phyloP scores from a whole-genome alignment of 2,329 filamentous ascomycete species.

The Calonectria henricotiae region DNA sequence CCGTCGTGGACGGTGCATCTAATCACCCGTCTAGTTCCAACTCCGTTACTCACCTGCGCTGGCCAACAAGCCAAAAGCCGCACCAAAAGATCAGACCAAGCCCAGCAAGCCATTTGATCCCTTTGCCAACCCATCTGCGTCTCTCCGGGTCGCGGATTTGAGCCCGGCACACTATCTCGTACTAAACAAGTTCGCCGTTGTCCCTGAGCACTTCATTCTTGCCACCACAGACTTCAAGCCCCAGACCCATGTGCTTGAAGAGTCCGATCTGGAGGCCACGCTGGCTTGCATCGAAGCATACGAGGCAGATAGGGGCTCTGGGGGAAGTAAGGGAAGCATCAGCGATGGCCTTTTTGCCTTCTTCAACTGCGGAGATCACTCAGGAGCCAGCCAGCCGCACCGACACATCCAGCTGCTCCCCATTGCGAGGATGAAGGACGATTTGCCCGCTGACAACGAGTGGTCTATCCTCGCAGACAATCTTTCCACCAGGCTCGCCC shows the following conservation, averaged over 20 bases:
- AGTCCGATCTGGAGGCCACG: conserved; percentile 73
- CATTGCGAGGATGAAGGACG: conserved; percentile 74
- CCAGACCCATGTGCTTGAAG: conserved; percentile 77
- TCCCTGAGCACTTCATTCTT: conserved; percentile 81
- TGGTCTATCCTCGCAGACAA: conserved; percentile 69
- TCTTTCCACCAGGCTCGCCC: conserved; percentile 55
- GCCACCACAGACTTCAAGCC: conserved; percentile 75
- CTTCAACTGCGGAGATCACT: conserved; percentile 80
- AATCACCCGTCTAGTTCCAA: conserved; percentile 73
- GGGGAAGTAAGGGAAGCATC: conserved; percentile 25
- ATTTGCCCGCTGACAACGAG: conserved; percentile 56
- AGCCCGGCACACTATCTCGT: conserved; percentile 75
- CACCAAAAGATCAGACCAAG: conserved; percentile 53
- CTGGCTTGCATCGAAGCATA: conserved; percentile 76
- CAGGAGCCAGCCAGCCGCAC: conserved; percentile 81
- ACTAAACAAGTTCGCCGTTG: conserved; percentile 83
- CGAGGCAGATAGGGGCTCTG: conserved; percentile 44
- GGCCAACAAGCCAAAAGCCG: conserved; percentile 75
- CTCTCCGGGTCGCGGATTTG: conserved; percentile 70
- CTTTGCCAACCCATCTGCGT: conserved; percentile 73
- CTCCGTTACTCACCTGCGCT: conserved; percentile 80
- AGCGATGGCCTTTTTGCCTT: conserved; percentile 72
- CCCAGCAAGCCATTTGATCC: conserved; percentile 70
- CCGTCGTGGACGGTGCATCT: background rate
- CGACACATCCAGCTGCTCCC: conserved; percentile 82